phyloP scores from a whole-genome alignment of 225 moss, liverwort and hornwort species.

The Neckera pumila region DNA sequence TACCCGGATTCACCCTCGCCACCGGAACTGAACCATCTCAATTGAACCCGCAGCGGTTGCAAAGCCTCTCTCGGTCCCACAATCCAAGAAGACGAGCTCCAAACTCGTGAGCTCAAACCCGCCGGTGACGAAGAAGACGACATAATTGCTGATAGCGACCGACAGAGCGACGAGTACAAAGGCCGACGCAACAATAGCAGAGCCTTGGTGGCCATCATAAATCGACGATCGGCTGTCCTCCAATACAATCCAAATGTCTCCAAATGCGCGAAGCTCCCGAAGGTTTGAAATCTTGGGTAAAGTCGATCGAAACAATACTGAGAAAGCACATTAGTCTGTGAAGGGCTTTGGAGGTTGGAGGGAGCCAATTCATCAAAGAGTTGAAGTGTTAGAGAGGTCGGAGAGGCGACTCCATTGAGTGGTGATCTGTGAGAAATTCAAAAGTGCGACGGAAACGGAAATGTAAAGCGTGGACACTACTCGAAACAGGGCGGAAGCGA shows the following conservation, averaged over 20 bases:
- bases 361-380: neutral
- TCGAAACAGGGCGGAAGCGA: neutral
- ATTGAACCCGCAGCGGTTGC: neutral
- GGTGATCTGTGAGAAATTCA: neutral
- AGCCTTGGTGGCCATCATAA: neutral
- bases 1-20: constrained; percentile 20
- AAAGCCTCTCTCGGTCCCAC: neutral
- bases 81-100: neutral
- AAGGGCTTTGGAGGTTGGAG: neutral
- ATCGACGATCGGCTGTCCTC: neutral
- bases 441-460: neutral
- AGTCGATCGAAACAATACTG: neutral
- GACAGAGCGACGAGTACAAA: neutral
- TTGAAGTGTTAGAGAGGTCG: neutral
- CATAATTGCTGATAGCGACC: neutral
- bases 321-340: neutral
- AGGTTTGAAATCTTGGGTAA: neutral
- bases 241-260: neutral
- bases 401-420: neutral
- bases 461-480: neutral
- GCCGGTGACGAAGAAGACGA: neutral
- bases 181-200: constrained; percentile 3
- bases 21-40: constrained; percentile 8
- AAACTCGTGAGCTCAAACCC: neutral
- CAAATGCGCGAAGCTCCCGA: neutral